Conservation (phyloP, 2,329 filamentous ascomycete species). For the Hypoxylon sp. region DNA sequence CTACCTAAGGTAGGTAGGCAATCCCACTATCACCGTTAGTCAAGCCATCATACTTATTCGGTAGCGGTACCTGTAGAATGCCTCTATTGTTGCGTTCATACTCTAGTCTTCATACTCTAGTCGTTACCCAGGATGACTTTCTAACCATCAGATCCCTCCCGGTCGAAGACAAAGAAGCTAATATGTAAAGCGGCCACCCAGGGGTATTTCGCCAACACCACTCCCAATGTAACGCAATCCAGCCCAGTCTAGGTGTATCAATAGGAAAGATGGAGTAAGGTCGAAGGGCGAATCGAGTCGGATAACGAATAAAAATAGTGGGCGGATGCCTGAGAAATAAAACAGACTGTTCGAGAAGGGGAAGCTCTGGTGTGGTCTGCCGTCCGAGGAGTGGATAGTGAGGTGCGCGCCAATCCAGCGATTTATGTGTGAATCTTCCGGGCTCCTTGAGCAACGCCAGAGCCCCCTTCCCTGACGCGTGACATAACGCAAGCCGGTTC, state of each 20-base stretch:
- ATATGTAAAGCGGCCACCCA: slow-evolving; percentile 7
- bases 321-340: background rate
- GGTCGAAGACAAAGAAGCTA: slow-evolving; percentile 10
- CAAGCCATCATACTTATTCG: background rate
- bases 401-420: background rate
- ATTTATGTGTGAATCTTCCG: slow-evolving; percentile 59
- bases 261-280: slow-evolving; percentile 12
- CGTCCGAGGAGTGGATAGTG: background rate
- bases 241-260: slow-evolving; percentile 26
- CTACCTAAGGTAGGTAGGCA: too few relatives aligned
- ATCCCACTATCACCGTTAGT: slow-evolving; percentile 6
- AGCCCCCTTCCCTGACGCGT: slow-evolving; percentile 68
- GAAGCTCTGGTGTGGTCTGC: background rate
- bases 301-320: background rate
- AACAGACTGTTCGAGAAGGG: background rate
- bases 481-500: slow-evolving; percentile 90
- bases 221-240: slow-evolving; percentile 15
- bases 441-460: slow-evolving; percentile 65
- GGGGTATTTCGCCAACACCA: slow-evolving; percentile 27
- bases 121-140: background rate
- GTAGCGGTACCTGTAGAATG: slow-evolving; percentile 1
- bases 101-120: background rate
- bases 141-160: too few relatives aligned
- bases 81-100: slow-evolving; percentile 6
- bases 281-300: background rate